Evolutionary conservation across 176 grass and related monocot species (phyloP), one percentile per base, ranked within the genome.

Genomic region (Oryza meridionalis): DNA sequence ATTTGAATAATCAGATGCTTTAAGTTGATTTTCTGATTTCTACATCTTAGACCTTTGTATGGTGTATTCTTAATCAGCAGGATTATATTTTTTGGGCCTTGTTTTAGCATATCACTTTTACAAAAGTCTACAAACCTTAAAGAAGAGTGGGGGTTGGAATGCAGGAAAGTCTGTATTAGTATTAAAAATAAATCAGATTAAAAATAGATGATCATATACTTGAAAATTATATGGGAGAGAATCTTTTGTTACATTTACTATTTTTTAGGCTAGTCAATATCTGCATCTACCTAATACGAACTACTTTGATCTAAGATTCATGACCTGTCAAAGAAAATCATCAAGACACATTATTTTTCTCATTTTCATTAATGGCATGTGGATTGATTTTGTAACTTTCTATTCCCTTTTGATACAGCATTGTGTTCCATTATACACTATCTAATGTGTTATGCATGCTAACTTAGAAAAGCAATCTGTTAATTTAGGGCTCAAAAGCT

Each of bases 401-500:
- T 43, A 71, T 55, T 49, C 74, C 21, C 38, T 42, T 27, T 40
- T 3, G 4, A 35, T 73, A n/a, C 38, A 67, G 33, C 49, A 82
- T 84, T 24, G n/a, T 67, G 11, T 14, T 40, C 35, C 79, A 32
- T 6, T 79, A 19, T 84, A 46, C 6, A 21, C 21, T 65, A 53
- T 22, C 55, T 24, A 62, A 58, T 8, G 53, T 62, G 24, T 62
- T 13, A 4, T 81, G 47, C 51, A 24, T 86, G 17, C 35, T 44
- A 53, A 38, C 11, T 76, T 73, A 1, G 73, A 45, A 45, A 53
- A 19, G 2, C 4, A 51, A 1, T 59, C 84, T 90, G 51, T 77
- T 85, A 22, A 79, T 71, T 80, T 85, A 98, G 96, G 91, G 89
- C 68, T 82, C 85, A 14, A 98, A 99, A 72, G 81, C 82, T 81